These are phyloP conservation scores for Apiotrichum laibachii DNA, from an alignment of 1,284 basidiomycete genomes.

Conservation along the genomic window DNA sequence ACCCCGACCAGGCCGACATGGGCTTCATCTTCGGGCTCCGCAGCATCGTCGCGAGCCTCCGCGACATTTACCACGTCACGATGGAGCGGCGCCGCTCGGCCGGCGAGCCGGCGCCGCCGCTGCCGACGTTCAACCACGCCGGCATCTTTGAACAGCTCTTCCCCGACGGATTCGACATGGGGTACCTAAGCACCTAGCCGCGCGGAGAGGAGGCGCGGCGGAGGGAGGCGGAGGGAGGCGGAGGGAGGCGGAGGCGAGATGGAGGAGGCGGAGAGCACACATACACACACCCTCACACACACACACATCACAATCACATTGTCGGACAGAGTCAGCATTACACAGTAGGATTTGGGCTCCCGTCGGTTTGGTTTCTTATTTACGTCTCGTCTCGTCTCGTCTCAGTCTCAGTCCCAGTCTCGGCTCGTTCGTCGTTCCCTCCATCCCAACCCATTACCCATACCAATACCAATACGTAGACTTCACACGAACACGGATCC, in stretches of 20 bases:
- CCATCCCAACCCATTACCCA: no score
- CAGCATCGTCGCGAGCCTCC: constrained; percentile 70
- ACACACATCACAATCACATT: no score
- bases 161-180: constrained; percentile 25
- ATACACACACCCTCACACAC: no score
- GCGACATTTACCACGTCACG: constrained; percentile 80
- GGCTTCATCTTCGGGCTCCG: constrained; percentile 91
- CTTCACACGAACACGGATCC: not conserved
- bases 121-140: constrained; percentile 26
- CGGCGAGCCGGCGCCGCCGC: constrained; percentile 5
- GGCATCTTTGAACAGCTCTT: constrained; percentile 43
- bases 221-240: not conserved
- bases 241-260: not conserved
- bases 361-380: no score
- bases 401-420: no score
- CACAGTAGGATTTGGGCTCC: no score
- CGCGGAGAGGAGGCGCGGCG: not conserved
- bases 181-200: constrained; percentile 30
- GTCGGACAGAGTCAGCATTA: no score
- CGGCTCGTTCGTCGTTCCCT: no score
- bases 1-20: constrained; percentile 81
- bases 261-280: not conserved
- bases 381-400: no score
- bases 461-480: not conserved
- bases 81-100: constrained; percentile 28